Evolutionary conservation across 306 rosid genomes (phyloP).

Genomic region (Abrus precatorius): DNA sequence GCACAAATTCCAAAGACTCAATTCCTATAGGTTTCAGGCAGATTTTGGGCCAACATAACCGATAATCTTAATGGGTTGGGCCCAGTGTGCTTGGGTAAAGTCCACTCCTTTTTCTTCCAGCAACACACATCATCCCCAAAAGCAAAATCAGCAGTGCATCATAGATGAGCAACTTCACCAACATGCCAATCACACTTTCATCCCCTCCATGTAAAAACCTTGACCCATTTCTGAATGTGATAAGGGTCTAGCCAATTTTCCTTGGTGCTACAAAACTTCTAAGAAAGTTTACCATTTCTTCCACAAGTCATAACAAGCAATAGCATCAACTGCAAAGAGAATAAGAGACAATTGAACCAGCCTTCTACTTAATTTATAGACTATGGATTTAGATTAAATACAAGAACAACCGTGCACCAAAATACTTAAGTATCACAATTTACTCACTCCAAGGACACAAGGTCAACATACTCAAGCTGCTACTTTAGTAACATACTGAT

Average conservation of each 20-base stretch:
- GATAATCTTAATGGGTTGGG: background rate
- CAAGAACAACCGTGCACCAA: conserved; percentile 4
- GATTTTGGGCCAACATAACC: no score
- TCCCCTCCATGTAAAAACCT: background rate
- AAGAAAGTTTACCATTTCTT: background rate
- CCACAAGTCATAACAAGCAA: conserved; percentile 6
- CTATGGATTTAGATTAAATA: background rate
- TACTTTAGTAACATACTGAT: conserved; percentile 20
- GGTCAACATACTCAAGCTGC: conserved; percentile 27
- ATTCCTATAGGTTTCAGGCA: no score
- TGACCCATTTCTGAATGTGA: background rate
- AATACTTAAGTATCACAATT: conserved; percentile 28
- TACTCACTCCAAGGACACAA: conserved; percentile 11
- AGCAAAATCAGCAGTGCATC: background rate
- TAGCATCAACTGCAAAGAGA: background rate
- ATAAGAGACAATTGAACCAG: background rate
- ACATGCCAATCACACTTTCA: background rate
- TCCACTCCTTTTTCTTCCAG: background rate
- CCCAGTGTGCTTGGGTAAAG: background rate
- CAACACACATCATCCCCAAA: background rate
- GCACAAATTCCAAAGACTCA: no score
- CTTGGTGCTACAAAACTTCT: background rate
- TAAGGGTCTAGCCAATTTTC: background rate
- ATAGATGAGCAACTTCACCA: background rate
- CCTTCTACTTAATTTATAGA: background rate